Evolutionary conservation across 176 grass and related monocot species (phyloP).

Genomic region (Leersia perrieri): DNA sequence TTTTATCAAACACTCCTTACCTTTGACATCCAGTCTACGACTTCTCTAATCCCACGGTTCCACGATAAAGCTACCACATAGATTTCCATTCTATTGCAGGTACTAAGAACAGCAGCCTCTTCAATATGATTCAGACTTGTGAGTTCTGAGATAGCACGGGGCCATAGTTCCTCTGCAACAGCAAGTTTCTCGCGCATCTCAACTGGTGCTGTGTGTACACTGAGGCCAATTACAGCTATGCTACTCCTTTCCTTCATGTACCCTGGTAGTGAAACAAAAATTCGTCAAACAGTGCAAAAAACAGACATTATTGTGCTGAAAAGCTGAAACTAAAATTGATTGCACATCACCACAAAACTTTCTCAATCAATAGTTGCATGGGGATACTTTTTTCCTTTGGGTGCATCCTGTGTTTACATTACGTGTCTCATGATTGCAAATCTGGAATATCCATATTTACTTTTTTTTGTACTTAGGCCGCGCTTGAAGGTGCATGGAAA

Average conservation of each 20-base stretch:
- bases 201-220: slow-evolving; percentile 86
- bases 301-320: background rate
- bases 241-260: slow-evolving; percentile 98
- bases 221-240: slow-evolving; percentile 91
- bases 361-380: background rate
- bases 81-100: slow-evolving; percentile 98
- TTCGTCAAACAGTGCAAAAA: slow-evolving; percentile 27
- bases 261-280: slow-evolving; percentile 46
- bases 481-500: too few species aligned
- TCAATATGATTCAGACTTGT: slow-evolving; percentile 85
- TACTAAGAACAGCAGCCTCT: slow-evolving; percentile 98
- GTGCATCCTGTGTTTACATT: background rate
- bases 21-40: slow-evolving; percentile 97
- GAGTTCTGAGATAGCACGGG: slow-evolving; percentile 87
- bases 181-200: slow-evolving; percentile 98
- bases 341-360: background rate
- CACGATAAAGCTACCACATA: slow-evolving; percentile 94
- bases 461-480: too few species aligned
- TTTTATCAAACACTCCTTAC: slow-evolving; percentile 42
- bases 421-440: background rate
- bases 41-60: slow-evolving; percentile 95
- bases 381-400: background rate
- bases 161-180: slow-evolving; percentile 86
- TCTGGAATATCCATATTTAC: background rate
- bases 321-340: background rate